phyloP scores from a whole-genome alignment of 257 asterid genomes.

The Nicotiana noctiflora region DNA sequence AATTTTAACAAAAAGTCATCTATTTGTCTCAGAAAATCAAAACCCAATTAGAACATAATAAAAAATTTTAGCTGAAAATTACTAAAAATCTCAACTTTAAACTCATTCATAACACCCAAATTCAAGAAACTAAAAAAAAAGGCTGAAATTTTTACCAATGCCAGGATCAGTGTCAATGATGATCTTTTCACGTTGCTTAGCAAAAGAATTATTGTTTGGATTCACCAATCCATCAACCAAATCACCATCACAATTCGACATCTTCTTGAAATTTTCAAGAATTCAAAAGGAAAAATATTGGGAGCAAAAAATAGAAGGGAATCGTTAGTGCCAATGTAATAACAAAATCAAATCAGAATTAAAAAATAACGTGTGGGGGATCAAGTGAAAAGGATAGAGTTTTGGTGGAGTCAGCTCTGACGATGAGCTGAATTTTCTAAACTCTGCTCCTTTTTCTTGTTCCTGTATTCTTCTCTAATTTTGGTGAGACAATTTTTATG shows the following conservation, averaged over 20 bases:
- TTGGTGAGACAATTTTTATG: not conserved
- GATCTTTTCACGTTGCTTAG: constrained; percentile 12
- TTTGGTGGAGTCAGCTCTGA: constrained; percentile 1
- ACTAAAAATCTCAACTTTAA: not conserved
- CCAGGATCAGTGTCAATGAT: constrained; percentile 48
- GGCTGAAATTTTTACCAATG: constrained; percentile 19
- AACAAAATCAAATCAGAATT: not conserved
- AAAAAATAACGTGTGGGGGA: not conserved
- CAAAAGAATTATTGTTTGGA: not conserved
- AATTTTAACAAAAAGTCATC: not conserved
- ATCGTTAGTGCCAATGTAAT: not conserved
- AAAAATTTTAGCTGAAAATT: not conserved
- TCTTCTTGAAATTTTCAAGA: not conserved
- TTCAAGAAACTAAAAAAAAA: not conserved
- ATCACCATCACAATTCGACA: constrained; percentile 7
- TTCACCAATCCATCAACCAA: not conserved
- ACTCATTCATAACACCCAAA: not conserved
- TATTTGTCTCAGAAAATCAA: not conserved
- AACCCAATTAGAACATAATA: not conserved
- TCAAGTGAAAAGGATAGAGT: not conserved
- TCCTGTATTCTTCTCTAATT: not conserved
- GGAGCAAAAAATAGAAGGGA: not conserved
- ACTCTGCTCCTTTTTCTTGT: not conserved
- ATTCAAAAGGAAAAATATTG: not conserved
- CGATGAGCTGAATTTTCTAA: constrained; percentile 1